A percentile compares a stretch with the other conserved stretches of the same genome.
Evolutionary conservation across 2,329 filamentous ascomycete genomes (phyloP).

Genomic region (Paradendryphiella salina): DNA sequence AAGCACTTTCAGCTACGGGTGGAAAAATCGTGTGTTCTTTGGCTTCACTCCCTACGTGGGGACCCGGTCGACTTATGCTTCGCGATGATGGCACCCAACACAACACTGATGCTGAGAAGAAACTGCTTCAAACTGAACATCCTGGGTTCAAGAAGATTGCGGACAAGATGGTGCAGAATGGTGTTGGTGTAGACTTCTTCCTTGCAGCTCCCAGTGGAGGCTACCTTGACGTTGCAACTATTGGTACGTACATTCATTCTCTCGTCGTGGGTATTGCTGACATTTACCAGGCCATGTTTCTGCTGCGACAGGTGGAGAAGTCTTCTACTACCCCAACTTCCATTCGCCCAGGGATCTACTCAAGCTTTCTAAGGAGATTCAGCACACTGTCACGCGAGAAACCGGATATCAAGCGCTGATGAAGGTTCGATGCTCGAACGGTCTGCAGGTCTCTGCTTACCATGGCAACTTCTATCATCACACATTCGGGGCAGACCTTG

Average conservation of each 20-base stretch:
- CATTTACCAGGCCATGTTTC: constrained; percentile 70
- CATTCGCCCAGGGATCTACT: constrained; percentile 81
- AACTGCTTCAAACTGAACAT: constrained; percentile 88
- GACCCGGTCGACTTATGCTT: constrained; percentile 80
- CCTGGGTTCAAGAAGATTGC: constrained; percentile 83
- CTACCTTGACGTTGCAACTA: constrained; percentile 90
- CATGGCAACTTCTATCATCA: constrained; percentile 97
- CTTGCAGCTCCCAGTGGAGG: constrained; percentile 86
- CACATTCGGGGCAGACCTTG: constrained; percentile 90
- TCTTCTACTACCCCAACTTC: constrained; percentile 97
- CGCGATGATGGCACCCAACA: constrained; percentile 87
- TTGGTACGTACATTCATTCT: constrained; percentile 60
- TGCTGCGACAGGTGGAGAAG: constrained; percentile 88
- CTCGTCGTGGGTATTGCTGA: neutral
- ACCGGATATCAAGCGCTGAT: constrained; percentile 95
- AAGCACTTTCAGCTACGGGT: constrained; percentile 82
- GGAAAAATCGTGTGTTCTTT: constrained; percentile 91
- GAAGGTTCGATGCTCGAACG: constrained; percentile 98
- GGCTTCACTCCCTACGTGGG: constrained; percentile 86
- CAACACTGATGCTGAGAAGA: constrained; percentile 82
- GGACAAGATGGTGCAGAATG: constrained; percentile 82
- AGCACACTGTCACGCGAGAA: constrained; percentile 82
- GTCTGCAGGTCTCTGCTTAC: constrained; percentile 89
- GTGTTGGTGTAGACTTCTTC: constrained; percentile 92
- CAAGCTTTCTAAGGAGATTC: constrained; percentile 82